Evolutionary conservation across 805 yeast genomes (phyloP), one percentile per base, ranked within the genome.

Genomic region (Tetrapisispora namnaoensis): DNA sequence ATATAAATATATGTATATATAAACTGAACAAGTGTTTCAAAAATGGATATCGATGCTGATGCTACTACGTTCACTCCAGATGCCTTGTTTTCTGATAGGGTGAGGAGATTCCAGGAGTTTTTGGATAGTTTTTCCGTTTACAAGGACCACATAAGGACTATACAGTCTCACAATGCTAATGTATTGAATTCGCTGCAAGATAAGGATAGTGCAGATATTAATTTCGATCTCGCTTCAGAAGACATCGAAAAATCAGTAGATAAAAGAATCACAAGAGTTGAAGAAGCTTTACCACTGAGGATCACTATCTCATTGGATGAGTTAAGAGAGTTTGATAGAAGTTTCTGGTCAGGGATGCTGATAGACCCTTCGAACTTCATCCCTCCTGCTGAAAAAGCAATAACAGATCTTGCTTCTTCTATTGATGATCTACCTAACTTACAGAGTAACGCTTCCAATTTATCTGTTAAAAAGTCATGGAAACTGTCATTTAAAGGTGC

Each of bases 351-450:
- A 2, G 95, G 98, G 0, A 60, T 89, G 10, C 68, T 93, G 47
- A 71, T 78, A 48, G 70, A 70, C 20, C 99, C 99, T 0, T 80
- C 95, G 1, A 96, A 88, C 48, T 90, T 66, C 57, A 70, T 91
- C 28, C 97, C 97, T 5, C 88, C 98, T 7, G 82, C 90, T 48
- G 95, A 90, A 62, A 74, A 83, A 49, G 97, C 96, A 1, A 70
- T 93, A 39, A 75, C 85, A 50, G 96, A 88, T 52, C 76, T 89
- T 13, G 87, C 90, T 11, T 67, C 77, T 61, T 80, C 90, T 0
- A 74, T 88, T n/a, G 61, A 63, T 16, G 61, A 61, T 36, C 44
- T 48, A 9, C 60, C 60, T 5, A 32, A 54, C 28, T 45, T 48
- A 8, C 36, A 44, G 17, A 44, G 70, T 50, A 68, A 74, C 44